These are phyloP conservation scores for Sanghuangporus baumii DNA, from an alignment of 1,284 basidiomycete genomes.

Conservation along the genomic window DNA sequence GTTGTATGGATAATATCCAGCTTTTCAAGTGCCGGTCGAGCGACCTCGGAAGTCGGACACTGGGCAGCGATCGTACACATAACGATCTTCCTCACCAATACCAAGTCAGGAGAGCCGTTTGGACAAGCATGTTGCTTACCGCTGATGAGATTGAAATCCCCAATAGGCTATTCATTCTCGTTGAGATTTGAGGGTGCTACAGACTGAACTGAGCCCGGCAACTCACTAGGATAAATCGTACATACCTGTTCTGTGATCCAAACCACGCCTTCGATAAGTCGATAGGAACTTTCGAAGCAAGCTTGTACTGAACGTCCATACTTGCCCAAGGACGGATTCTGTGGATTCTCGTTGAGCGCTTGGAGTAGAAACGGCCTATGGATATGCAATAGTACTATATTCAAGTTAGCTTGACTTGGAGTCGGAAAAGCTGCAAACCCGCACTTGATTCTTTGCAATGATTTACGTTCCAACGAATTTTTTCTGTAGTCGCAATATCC, in stretches of 20 bases:
- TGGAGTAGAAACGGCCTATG: slow-evolving; percentile 65
- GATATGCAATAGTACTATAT: slow-evolving; percentile 56
- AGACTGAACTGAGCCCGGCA: neutral
- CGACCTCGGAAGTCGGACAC: slow-evolving; percentile 51
- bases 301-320: slow-evolving; percentile 65
- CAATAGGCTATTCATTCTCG: slow-evolving; percentile 57
- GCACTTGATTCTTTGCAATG: slow-evolving; percentile 53
- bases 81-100: slow-evolving; percentile 43
- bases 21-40: slow-evolving; percentile 50
- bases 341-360: slow-evolving; percentile 52
- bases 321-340: slow-evolving; percentile 51
- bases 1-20: slow-evolving; percentile 44
- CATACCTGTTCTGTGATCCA: slow-evolving; percentile 33
- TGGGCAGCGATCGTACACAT: slow-evolving; percentile 60
- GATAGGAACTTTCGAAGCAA: slow-evolving; percentile 63
- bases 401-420: neutral
- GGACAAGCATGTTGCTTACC: slow-evolving; percentile 30
- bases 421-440: slow-evolving; percentile 22
- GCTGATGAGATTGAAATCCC: slow-evolving; percentile 49
- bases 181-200: slow-evolving; percentile 25
- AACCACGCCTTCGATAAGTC: slow-evolving; percentile 45
- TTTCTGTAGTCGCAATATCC: slow-evolving; percentile 20
- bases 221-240: neutral
- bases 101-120: neutral
- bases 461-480: slow-evolving; percentile 43